These are phyloP conservation scores for Yamadazyma sp. DNA, from an alignment of 1,139 yeast species.

Conservation along the genomic window DNA sequence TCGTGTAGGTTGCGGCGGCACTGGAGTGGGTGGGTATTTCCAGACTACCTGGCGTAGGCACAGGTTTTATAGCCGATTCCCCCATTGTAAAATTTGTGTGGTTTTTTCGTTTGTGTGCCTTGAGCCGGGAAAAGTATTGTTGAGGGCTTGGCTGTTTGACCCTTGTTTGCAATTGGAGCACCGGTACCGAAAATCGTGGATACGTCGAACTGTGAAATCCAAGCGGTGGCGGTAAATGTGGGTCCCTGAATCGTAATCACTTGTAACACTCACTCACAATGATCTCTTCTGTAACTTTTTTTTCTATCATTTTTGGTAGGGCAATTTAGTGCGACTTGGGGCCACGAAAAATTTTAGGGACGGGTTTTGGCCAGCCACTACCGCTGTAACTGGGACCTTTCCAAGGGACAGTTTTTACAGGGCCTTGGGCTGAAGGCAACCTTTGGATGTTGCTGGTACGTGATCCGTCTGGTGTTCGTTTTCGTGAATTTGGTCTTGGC, in stretches of 20 bases:
- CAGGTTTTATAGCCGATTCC: background rate
- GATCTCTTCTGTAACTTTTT: constrained; percentile 2
- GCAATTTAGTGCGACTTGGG: constrained; percentile 2
- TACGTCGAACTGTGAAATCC: no score
- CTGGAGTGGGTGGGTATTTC: background rate
- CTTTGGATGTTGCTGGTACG: no score
- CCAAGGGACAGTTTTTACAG: no score
- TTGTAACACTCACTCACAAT: background rate
- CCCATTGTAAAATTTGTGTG: background rate
- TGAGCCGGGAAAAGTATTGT: no score
- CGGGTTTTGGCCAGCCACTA: background rate
- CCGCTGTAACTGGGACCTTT: background rate
- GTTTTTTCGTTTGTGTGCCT: background rate
- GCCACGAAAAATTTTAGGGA: constrained; percentile 2
- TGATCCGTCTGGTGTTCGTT: no score
- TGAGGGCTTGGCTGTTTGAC: no score
- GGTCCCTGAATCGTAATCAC: no score
- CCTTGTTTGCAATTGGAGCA: no score
- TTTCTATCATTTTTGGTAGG: background rate
- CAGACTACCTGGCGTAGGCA: background rate
- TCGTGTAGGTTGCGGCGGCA: constrained; percentile 18
- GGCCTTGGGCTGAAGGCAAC: no score
- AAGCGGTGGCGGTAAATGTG: no score
- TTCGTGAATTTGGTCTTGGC: background rate
- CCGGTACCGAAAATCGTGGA: no score